Conservation (phyloP, 768 basidiomycete species). For the Russula ochroleuca region DNA sequence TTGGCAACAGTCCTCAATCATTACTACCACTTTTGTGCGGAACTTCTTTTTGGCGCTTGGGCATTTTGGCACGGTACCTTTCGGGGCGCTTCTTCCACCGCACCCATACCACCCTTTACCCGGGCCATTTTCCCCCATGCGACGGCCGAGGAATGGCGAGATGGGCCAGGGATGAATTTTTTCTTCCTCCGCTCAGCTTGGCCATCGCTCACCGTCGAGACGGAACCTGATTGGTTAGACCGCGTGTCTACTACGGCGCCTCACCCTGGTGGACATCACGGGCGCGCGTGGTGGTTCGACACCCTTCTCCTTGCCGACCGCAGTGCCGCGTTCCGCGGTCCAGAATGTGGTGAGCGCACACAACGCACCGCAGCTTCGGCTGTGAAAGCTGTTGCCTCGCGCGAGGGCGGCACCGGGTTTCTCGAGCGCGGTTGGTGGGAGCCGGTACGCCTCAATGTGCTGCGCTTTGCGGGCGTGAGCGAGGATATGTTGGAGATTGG, state of each 20-base stretch:
- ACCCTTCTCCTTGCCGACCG: conserved; percentile 67
- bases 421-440: conserved; percentile 68
- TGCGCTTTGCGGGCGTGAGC: conserved; percentile 59
- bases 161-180: conserved; percentile 69
- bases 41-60: conserved; percentile 72
- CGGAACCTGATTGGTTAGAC: conserved; percentile 67
- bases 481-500: conserved; percentile 35
- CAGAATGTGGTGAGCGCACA: conserved; percentile 55
- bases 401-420: conserved; percentile 39
- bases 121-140: conserved; percentile 70
- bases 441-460: conserved; percentile 59
- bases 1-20: conserved; percentile 55
- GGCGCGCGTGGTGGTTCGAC: conserved; percentile 65
- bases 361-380: conserved; percentile 74
- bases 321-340: conserved; percentile 68
- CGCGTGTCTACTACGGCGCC: conserved; percentile 38
- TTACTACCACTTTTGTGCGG: conserved; percentile 85
- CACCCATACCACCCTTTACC: conserved; percentile 37
- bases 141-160: conserved; percentile 62
- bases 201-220: conserved; percentile 66
- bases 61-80: conserved; percentile 64
- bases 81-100: conserved; percentile 24
- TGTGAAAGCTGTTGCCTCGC: conserved; percentile 37
- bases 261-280: conserved; percentile 19
- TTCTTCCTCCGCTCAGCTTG: conserved; percentile 73